Conservation (phyloP, 2,329 filamentous ascomycete genomes). For the Talaromyces funiculosus region DNA sequence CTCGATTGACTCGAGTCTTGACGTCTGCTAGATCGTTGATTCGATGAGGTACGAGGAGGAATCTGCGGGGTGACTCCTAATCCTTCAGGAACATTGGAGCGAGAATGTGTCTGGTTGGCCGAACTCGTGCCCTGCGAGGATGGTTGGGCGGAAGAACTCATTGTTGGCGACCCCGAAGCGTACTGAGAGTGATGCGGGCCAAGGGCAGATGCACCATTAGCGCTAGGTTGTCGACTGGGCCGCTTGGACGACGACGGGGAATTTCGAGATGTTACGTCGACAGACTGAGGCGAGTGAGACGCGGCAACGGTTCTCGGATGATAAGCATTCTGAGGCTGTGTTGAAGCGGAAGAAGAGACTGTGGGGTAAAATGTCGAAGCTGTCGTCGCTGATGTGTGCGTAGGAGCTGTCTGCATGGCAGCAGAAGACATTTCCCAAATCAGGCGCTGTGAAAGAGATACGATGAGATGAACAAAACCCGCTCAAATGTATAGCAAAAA, state of each 20-base stretch:
- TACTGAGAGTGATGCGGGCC: slow-evolving; percentile 26
- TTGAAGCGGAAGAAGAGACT: slow-evolving; percentile 9
- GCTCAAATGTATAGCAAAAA: background rate
- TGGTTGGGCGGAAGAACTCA: slow-evolving; percentile 42
- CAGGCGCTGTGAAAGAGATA: slow-evolving; percentile 15
- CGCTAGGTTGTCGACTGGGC: slow-evolving; percentile 16
- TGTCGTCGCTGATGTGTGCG: slow-evolving; percentile 46
- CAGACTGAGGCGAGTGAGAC: slow-evolving; percentile 44
- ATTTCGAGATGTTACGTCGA: slow-evolving; percentile 37
- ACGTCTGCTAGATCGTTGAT: slow-evolving; percentile 47
- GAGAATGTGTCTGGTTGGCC: slow-evolving; percentile 27
- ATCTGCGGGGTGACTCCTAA: slow-evolving; percentile 59
- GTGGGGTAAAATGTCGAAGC: slow-evolving; percentile 26
- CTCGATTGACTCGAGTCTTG: slow-evolving; percentile 30
- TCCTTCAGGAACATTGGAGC: slow-evolving; percentile 42
- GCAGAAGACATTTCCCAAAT: slow-evolving; percentile 54
- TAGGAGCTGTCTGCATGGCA: slow-evolving; percentile 56
- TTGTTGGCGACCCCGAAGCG: slow-evolving; percentile 34
- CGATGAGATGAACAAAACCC: background rate
- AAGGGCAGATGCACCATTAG: slow-evolving; percentile 20
- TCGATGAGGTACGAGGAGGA: slow-evolving; percentile 77
- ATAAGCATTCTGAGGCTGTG: slow-evolving; percentile 15
- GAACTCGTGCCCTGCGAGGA: slow-evolving; percentile 36
- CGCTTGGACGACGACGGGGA: slow-evolving; percentile 30
- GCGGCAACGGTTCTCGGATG: slow-evolving; percentile 38